phyloP scores from a whole-genome alignment of 1,139 yeast genomes.

The Hyphopichia khmerensis region DNA sequence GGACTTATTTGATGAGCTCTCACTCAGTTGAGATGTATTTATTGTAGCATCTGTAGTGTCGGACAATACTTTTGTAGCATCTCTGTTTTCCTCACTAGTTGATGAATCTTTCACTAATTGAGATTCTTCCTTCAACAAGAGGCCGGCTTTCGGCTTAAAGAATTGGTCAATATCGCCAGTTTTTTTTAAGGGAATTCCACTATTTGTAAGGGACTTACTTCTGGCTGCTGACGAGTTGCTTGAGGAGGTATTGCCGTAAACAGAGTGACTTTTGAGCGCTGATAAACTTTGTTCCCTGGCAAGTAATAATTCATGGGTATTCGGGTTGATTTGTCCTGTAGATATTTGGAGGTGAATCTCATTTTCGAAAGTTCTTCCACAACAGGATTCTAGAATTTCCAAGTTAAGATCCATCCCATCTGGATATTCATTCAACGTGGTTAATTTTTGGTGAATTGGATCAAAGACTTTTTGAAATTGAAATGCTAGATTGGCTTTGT shows the following conservation, averaged over 20 bases:
- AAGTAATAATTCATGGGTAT: conserved; percentile 46
- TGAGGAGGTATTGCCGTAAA: conserved; percentile 5
- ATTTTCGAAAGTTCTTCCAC: conserved; percentile 56
- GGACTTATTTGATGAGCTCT: neutral
- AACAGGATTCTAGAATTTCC: conserved; percentile 53
- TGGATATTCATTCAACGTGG: conserved; percentile 61
- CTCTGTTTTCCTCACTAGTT: too few species aligned
- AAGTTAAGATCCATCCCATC: conserved; percentile 26
- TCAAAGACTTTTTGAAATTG: conserved; percentile 84
- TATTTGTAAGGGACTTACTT: conserved; percentile 3
- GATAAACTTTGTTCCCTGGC: conserved; percentile 44
- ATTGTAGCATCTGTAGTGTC: too few species aligned
- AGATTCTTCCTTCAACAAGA: neutral
- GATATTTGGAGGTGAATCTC: conserved; percentile 59
- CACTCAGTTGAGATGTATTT: too few species aligned
- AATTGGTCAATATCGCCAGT: conserved; percentile 14
- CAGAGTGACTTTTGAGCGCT: conserved; percentile 24
- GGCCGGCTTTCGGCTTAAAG: conserved; percentile 8
- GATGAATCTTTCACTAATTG: neutral
- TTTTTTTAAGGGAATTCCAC: neutral
- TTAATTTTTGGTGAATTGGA: conserved; percentile 49
- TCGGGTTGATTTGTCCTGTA: conserved; percentile 66
- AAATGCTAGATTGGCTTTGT: conserved; percentile 76
- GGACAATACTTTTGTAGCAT: too few species aligned
- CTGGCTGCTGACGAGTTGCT: conserved; percentile 7